Conservation (phyloP, 345 rosid genomes). For the Populus pruinosa region DNA sequence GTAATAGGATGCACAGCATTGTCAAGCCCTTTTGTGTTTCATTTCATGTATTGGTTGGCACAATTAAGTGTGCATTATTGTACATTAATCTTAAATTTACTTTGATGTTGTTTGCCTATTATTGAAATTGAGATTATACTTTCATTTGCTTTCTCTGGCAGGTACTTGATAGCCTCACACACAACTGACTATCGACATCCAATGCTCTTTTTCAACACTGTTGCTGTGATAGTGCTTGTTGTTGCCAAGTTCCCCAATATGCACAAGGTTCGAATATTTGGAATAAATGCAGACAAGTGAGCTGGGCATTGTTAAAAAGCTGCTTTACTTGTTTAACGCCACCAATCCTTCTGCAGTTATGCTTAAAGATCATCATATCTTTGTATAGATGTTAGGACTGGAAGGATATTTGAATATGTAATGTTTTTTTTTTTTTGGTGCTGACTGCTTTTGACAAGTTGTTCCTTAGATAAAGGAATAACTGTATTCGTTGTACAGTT, state of each 20-base stretch:
- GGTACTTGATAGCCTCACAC: constrained; percentile 96
- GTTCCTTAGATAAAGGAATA: constrained; percentile 21
- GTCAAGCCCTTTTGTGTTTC: neutral
- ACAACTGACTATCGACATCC: constrained; percentile 92
- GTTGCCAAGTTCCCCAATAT: constrained; percentile 96
- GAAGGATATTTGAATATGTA: constrained; percentile 25
- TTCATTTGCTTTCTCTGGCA: constrained; percentile 20
- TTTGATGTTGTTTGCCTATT: neutral
- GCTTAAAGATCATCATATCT: constrained; percentile 15
- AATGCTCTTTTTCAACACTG: constrained; percentile 84
- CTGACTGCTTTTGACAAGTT: constrained; percentile 15
- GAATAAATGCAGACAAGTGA: constrained; percentile 82
- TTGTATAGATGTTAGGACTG: constrained; percentile 34
- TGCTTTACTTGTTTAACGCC: constrained; percentile 14
- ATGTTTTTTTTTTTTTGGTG: constrained; percentile 3
- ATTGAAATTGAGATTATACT: neutral
- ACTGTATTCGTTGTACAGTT: constrained; percentile 39
- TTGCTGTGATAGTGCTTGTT: constrained; percentile 81
- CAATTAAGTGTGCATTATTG: neutral
- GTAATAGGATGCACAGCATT: neutral
- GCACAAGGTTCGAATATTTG: constrained; percentile 99
- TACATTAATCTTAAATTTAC: neutral
- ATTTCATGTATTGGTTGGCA: neutral
- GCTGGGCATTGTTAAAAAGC: neutral
- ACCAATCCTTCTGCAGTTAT: constrained; percentile 18